Evolutionary conservation across 208 protist species (phyloP).

Genomic region (Trypanosoma mega): DNA sequence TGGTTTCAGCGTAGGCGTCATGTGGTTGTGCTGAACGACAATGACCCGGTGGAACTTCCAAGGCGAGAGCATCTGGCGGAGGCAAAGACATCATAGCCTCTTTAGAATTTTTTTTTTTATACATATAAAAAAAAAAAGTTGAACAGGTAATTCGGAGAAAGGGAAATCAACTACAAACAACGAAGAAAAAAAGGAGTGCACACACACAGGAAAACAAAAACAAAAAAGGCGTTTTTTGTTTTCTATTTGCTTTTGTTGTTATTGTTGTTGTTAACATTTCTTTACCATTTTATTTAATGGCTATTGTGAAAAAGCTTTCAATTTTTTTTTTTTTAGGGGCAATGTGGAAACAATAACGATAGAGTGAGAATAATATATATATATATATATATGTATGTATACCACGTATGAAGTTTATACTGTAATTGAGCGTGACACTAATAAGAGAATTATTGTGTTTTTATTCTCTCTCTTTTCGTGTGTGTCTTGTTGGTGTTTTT

Average conservation of each 20-base stretch:
- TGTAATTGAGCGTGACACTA: too few species aligned
- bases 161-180: neutral
- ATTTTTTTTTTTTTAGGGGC: constrained; percentile 10
- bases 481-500: too few species aligned
- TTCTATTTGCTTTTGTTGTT: constrained; percentile 2
- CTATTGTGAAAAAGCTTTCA: neutral
- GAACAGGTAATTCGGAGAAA: neutral
- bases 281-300: constrained; percentile 12
- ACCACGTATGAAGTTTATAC: too few species aligned
- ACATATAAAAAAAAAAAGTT: neutral
- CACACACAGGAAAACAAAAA: constrained; percentile 12
- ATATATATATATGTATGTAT: too few species aligned
- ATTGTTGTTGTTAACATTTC: constrained; percentile 6
- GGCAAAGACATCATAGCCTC: constrained; percentile 1
- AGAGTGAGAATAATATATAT: too few species aligned
- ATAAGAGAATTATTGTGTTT: too few species aligned
- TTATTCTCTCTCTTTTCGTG: too few species aligned
- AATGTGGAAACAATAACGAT: too few species aligned
- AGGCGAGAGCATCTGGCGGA: constrained; percentile 64
- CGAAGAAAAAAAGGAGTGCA: constrained; percentile 11
- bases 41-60: constrained; percentile 70
- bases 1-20: constrained; percentile 81
- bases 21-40: constrained; percentile 61
- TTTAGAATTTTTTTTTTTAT: too few species aligned
- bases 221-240: constrained; percentile 5